These are phyloP conservation scores for Nakazawaea holstii DNA, from an alignment of 805 yeast species.

Conservation along the genomic window DNA sequence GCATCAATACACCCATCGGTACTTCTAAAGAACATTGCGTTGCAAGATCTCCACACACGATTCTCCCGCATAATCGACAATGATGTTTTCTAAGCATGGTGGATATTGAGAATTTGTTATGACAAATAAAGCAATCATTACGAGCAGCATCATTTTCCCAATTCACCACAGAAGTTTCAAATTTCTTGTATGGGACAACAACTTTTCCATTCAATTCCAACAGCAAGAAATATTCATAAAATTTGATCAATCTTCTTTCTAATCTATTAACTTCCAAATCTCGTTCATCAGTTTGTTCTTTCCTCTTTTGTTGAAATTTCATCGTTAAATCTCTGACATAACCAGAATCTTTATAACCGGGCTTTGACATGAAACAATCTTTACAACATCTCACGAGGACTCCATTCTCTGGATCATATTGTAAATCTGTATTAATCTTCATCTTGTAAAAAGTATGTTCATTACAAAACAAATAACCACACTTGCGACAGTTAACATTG, in stretches of 20 bases:
- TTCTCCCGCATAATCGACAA: slow-evolving; percentile 81
- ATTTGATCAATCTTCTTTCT: slow-evolving; percentile 53
- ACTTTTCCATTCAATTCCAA: slow-evolving; percentile 10
- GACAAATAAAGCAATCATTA: slow-evolving; percentile 60
- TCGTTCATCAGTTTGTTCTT: slow-evolving; percentile 36
- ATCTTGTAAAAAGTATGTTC: slow-evolving; percentile 53
- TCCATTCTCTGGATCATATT: slow-evolving; percentile 44
- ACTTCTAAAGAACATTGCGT: slow-evolving; percentile 72
- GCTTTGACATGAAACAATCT: slow-evolving; percentile 49
- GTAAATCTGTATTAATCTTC: slow-evolving; percentile 42
- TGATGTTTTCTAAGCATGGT: slow-evolving; percentile 69
- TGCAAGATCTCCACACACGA: slow-evolving; percentile 65
- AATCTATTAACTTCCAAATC: slow-evolving; percentile 51
- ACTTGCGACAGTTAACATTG: slow-evolving; percentile 64
- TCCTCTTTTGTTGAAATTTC: slow-evolving; percentile 37
- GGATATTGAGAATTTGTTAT: slow-evolving; percentile 46
- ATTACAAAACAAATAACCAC: slow-evolving; percentile 70
- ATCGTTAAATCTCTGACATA: slow-evolving; percentile 37
- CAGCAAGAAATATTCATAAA: slow-evolving; percentile 19
- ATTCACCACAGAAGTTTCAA: slow-evolving; percentile 44
- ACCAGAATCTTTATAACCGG: slow-evolving; percentile 48
- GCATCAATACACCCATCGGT: slow-evolving; percentile 39
- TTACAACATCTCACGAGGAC: slow-evolving; percentile 71
- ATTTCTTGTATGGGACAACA: slow-evolving; percentile 18
- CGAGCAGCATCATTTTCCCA: slow-evolving; percentile 61